Percentiles rank a stretch among this genome's conserved stretches.
Evolutionary conservation across 257 asterid genomes (phyloP).

Genomic region (Gentiana dahurica): DNA sequence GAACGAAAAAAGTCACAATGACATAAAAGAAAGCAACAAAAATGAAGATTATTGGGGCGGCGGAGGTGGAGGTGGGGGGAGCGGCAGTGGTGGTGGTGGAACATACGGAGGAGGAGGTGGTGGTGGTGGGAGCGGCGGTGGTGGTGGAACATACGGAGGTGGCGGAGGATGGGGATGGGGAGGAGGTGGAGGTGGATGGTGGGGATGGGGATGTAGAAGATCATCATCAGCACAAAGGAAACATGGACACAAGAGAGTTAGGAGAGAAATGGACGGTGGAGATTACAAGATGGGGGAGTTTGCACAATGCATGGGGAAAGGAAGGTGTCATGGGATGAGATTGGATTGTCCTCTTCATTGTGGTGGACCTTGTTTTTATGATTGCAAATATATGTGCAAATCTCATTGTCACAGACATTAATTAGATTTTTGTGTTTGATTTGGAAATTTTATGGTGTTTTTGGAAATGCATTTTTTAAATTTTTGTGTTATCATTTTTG

Average conservation of each 20-base stretch:
- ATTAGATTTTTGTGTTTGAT: no score
- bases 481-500: no score
- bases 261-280: slow-evolving; percentile 2
- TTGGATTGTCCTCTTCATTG: slow-evolving; percentile 51
- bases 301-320: slow-evolving; percentile 37
- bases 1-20: slow-evolving; percentile 3
- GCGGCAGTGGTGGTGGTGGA: slow-evolving; percentile 13
- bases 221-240: slow-evolving; percentile 1
- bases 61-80: slow-evolving; percentile 14
- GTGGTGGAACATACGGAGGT: slow-evolving; percentile 19
- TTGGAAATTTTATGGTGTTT: no score
- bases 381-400: slow-evolving; percentile 42
- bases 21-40: background rate
- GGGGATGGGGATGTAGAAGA: slow-evolving; percentile 34
- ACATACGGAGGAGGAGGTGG: slow-evolving; percentile 9
- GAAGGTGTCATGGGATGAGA: slow-evolving; percentile 36
- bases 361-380: slow-evolving; percentile 45
- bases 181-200: slow-evolving; percentile 43
- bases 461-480: no score
- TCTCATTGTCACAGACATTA: slow-evolving; percentile 29
- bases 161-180: slow-evolving; percentile 46
- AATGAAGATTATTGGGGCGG: slow-evolving; percentile 6
- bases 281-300: slow-evolving; percentile 32
- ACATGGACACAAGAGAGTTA: slow-evolving; percentile 7
- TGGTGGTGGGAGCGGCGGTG: slow-evolving; percentile 6